Percentiles rank a stretch among this genome's conserved stretches.
These are phyloP conservation scores for Podospora australis DNA, from an alignment of 495 filamentous ascomycete species.

Conservation along the genomic window DNA sequence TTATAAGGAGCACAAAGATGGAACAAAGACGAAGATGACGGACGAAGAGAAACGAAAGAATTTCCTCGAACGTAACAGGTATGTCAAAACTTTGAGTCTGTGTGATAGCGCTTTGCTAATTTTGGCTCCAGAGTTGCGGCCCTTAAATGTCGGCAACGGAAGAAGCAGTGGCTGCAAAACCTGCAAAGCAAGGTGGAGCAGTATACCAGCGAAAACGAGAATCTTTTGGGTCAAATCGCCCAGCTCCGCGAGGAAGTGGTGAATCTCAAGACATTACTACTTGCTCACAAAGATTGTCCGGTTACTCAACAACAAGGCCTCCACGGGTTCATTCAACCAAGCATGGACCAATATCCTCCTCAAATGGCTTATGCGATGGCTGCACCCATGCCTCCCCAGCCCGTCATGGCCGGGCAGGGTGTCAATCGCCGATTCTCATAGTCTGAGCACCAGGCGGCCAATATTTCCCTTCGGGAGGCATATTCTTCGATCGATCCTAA, in stretches of 20 bases:
- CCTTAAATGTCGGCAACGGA: conserved; percentile 93
- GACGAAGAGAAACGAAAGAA: conserved; percentile 99
- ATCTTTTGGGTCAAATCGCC: conserved; percentile 72
- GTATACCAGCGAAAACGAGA: conserved; percentile 85
- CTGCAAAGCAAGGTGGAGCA: conserved; percentile 92
- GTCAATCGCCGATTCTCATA: conserved; percentile 49
- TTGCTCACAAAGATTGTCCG: conserved; percentile 96
- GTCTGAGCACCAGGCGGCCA: background rate
- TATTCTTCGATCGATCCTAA: background rate
- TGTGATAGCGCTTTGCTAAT: background rate
- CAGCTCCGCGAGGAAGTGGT: conserved; percentile 88
- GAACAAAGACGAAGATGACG: conserved; percentile 73
- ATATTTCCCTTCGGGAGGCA: background rate
- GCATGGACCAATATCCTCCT: conserved; percentile 44
- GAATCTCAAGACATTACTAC: conserved; percentile 84
- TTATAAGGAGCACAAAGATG: conserved; percentile 38
- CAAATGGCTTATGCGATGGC: conserved; percentile 69
- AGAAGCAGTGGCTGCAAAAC: conserved; percentile 98
- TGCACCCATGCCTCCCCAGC: conserved; percentile 44
- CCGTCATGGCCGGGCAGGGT: conserved; percentile 49
- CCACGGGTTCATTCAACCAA: conserved; percentile 56
- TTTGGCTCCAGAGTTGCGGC: conserved; percentile 69
- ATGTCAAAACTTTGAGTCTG: conserved; percentile 33
- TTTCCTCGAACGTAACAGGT: conserved; percentile 95
- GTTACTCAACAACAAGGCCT: conserved; percentile 84